These are phyloP conservation scores for Adiantum capillusveneris DNA, from an alignment of 75 land plant species.

Conservation along the genomic window DNA sequence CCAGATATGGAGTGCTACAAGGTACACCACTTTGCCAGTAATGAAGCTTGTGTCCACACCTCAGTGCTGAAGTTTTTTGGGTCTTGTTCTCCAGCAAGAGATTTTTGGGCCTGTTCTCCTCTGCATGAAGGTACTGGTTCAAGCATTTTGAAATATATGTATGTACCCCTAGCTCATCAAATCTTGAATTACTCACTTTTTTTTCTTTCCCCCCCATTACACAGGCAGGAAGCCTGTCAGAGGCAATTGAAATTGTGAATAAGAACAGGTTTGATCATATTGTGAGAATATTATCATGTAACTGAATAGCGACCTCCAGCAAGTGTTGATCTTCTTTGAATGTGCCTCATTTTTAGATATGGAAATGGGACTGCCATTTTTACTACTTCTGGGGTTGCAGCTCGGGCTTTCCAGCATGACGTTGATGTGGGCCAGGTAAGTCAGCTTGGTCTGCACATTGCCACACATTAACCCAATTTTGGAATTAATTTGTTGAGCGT, in stretches of 20 bases:
- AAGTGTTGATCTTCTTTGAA: neutral
- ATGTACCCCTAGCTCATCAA: too few species aligned
- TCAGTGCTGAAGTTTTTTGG: neutral
- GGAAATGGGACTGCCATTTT: conserved; percentile 95
- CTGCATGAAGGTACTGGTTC: conserved; percentile 60
- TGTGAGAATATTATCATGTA: too few species aligned
- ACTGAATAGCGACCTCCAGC: too few species aligned
- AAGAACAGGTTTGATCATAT: conserved; percentile 76
- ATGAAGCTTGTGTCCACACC: too few species aligned
- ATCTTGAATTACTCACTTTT: too few species aligned
- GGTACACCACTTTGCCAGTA: conserved; percentile 35
- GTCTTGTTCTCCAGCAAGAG: conserved; percentile 54
- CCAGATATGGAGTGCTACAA: conserved; percentile 88
- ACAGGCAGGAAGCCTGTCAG: conserved; percentile 74
- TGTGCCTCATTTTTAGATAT: conserved; percentile 40
- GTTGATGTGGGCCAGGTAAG: conserved; percentile 87
- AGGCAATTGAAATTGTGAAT: conserved; percentile 78
- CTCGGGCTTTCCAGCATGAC: conserved; percentile 81
- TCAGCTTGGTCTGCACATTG: neutral
- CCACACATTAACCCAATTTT: conserved; percentile 3
- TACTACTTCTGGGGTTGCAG: conserved; percentile 78
- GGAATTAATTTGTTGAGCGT: conserved; percentile 1
- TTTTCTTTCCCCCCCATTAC: too few species aligned
- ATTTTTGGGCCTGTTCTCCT: conserved; percentile 96
- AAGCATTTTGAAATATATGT: too few species aligned